Evolutionary conservation across 1,139 yeast species (phyloP).

Genomic region (Lodderomyces theae): DNA sequence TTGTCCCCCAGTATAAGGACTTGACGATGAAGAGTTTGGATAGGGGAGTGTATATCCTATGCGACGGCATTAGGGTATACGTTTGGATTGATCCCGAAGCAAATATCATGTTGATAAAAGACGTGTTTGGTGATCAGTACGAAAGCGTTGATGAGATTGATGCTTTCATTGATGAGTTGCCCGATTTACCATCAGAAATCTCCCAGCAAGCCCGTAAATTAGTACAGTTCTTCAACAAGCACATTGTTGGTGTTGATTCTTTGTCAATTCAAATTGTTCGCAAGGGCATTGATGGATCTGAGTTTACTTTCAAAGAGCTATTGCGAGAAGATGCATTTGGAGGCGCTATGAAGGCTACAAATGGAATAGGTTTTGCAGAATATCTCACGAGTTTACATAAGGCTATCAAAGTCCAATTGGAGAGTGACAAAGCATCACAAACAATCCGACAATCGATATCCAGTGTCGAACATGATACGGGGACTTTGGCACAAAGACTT

Average conservation of each 20-base stretch:
- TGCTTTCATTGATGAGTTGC: conserved; percentile 60
- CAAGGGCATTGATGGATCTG: conserved; percentile 63
- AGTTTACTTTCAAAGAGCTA: conserved; percentile 53
- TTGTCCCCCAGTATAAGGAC: conserved; percentile 51
- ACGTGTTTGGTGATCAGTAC: conserved; percentile 64
- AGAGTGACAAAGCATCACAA: conserved; percentile 39
- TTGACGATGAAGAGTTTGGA: conserved; percentile 46
- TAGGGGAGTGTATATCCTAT: conserved; percentile 78
- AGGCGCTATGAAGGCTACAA: conserved; percentile 25
- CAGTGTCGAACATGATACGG: conserved; percentile 26
- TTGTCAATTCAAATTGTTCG: conserved; percentile 61
- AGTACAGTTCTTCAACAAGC: conserved; percentile 47
- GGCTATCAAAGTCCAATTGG: conserved; percentile 54
- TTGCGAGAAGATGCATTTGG: conserved; percentile 67
- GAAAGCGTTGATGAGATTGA: conserved; percentile 44
- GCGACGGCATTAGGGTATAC: conserved; percentile 61
- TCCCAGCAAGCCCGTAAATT: conserved; percentile 67
- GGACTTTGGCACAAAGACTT: conserved; percentile 40
- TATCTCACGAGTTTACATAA: conserved; percentile 62
- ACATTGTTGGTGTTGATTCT: conserved; percentile 36
- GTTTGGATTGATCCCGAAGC: conserved; percentile 75
- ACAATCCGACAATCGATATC: conserved; percentile 31
- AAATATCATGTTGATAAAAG: conserved; percentile 64
- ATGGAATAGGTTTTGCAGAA: conserved; percentile 58
- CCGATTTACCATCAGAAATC: conserved; percentile 66